phyloP scores from a whole-genome alignment of 331 rosid genomes.

The Quercus tomentella region DNA sequence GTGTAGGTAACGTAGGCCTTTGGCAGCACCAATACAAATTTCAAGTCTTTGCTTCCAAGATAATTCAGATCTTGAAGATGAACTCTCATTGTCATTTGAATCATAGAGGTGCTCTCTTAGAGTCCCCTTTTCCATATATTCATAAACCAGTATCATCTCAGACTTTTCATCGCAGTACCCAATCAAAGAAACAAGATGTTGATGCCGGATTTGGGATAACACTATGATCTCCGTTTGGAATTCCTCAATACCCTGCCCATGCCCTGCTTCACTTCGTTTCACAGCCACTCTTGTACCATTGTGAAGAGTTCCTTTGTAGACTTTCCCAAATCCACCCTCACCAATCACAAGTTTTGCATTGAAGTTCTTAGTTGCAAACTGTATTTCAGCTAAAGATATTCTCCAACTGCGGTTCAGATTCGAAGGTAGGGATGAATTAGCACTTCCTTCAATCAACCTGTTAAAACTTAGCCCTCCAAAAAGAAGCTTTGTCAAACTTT shows the following conservation, averaged over 20 bases:
- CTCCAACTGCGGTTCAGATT: conserved; percentile 21
- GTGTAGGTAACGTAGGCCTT: no score
- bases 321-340: conserved; percentile 49
- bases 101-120: no score
- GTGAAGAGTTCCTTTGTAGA: conserved; percentile 32
- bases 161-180: conserved; percentile 52
- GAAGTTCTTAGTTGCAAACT: conserved; percentile 38
- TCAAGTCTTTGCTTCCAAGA: no score
- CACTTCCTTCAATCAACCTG: conserved; percentile 23
- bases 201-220: conserved; percentile 52
- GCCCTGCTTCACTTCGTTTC: conserved; percentile 34
- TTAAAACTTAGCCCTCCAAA: no score
- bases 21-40: no score
- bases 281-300: conserved; percentile 40
- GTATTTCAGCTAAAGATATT: conserved; percentile 36
- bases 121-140: no score
- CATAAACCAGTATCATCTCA: no score
- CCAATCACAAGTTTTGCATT: conserved; percentile 31
- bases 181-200: conserved; percentile 46
- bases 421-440: not conserved
- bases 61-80: no score
- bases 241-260: conserved; percentile 43
- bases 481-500: no score
- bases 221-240: conserved; percentile 50
- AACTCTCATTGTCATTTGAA: no score